Conservation (phyloP, 768 basidiomycete genomes). For the Mycena vitilis region DNA sequence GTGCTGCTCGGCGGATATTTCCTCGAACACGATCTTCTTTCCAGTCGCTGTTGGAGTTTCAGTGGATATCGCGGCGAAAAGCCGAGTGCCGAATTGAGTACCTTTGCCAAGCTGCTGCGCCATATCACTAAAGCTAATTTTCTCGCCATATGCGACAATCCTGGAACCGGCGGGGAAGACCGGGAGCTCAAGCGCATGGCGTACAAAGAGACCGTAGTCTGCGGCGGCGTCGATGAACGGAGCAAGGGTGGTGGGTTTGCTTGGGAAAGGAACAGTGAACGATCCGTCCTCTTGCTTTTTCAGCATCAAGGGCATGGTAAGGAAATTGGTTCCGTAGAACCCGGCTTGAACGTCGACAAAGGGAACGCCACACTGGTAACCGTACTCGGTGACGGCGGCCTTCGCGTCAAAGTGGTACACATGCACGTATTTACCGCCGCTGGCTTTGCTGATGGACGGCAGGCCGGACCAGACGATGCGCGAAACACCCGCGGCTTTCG, state of each 20-base stretch:
- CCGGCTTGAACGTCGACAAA: constrained; percentile 26
- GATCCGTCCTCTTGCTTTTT: constrained; percentile 11
- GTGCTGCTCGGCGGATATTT: neutral
- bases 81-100: neutral
- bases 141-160: constrained; percentile 5
- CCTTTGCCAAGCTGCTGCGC: constrained; percentile 4
- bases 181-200: constrained; percentile 21
- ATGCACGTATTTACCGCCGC: constrained; percentile 10
- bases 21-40: constrained; percentile 12
- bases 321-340: constrained; percentile 9
- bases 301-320: neutral
- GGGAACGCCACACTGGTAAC: constrained; percentile 13
- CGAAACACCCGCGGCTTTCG: constrained; percentile 13
- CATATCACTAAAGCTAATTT: constrained; percentile 11
- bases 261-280: neutral
- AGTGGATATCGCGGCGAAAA: neutral
- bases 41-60: constrained; percentile 13
- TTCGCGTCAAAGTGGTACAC: constrained; percentile 23
- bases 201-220: constrained; percentile 28
- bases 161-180: constrained; percentile 22
- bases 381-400: constrained; percentile 19
- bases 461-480: constrained; percentile 30
- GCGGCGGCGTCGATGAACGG: constrained; percentile 18
- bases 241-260: neutral
- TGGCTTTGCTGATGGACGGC: neutral